Conservation (phyloP, 2,329 filamentous ascomycete species). For the Podosphaera xanthii region DNA sequence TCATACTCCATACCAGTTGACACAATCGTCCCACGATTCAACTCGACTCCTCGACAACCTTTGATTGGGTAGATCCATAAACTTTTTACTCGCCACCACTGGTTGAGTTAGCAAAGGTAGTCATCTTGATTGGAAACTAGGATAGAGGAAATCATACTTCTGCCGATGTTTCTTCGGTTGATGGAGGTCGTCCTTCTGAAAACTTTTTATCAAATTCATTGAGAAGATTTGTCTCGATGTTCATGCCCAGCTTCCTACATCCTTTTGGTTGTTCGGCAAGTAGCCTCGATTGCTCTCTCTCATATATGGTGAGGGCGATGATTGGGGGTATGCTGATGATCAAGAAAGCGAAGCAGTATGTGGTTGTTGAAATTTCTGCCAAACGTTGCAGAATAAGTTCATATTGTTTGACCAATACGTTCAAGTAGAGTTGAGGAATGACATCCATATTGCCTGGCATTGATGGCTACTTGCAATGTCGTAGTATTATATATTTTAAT, state of each 20-base stretch:
- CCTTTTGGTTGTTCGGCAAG: constrained; percentile 20
- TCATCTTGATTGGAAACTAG: neutral
- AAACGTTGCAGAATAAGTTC: neutral
- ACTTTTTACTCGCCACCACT: constrained; percentile 33
- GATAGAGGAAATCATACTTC: constrained; percentile 3
- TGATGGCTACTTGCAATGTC: too few species aligned
- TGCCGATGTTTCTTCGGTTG: constrained; percentile 15
- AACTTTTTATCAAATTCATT: constrained; percentile 33
- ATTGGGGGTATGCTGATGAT: constrained; percentile 15
- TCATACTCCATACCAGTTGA: constrained; percentile 55
- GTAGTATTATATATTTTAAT: too few species aligned
- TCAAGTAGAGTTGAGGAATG: constrained; percentile 6
- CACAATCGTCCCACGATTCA: constrained; percentile 39
- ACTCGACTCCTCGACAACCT: constrained; percentile 55
- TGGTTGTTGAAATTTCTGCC: constrained; percentile 12
- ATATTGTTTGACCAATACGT: constrained; percentile 11
- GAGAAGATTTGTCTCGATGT: constrained; percentile 25
- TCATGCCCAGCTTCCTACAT: constrained; percentile 28
- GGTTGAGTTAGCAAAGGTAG: neutral
- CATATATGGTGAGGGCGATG: constrained; percentile 15
- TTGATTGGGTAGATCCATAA: constrained; percentile 68
- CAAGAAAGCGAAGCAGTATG: constrained; percentile 14
- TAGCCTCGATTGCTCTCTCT: constrained; percentile 13
- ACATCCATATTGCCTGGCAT: too few species aligned
- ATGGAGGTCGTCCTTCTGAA: constrained; percentile 16